These are phyloP conservation scores for Cladosporium phlei DNA, from an alignment of 2,329 filamentous ascomycete genomes.

Conservation along the genomic window DNA sequence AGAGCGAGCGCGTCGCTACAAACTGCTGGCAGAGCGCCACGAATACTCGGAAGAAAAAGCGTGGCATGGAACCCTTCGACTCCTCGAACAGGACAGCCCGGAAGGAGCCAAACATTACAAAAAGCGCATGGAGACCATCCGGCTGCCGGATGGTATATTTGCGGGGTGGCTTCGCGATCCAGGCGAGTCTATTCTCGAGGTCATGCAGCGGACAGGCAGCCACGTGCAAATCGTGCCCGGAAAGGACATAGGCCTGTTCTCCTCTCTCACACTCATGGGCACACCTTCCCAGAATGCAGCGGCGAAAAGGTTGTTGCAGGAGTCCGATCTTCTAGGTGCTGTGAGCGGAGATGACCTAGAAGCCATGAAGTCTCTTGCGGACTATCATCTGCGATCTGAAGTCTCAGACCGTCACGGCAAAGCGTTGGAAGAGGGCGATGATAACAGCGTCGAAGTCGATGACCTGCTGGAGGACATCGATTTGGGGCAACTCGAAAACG, in stretches of 20 bases:
- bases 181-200: slow-evolving; percentile 22
- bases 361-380: neutral
- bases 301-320: slow-evolving; percentile 18
- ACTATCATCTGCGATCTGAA: slow-evolving; percentile 4
- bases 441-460: neutral
- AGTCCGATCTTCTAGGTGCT: slow-evolving; percentile 12
- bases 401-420: too few species aligned
- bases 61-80: slow-evolving; percentile 17
- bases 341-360: slow-evolving; percentile 7
- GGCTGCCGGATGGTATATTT: slow-evolving; percentile 17
- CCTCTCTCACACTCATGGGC: slow-evolving; percentile 21
- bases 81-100: slow-evolving; percentile 19
- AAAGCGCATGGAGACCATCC: slow-evolving; percentile 21
- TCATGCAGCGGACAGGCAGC: slow-evolving; percentile 29
- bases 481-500: neutral
- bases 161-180: slow-evolving; percentile 15
- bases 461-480: neutral
- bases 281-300: slow-evolving; percentile 18
- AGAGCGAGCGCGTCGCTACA: neutral
- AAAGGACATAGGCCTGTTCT: slow-evolving; percentile 13
- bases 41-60: neutral
- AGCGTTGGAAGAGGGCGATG: neutral
- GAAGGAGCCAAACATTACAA: slow-evolving; percentile 11
- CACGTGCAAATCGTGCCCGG: slow-evolving; percentile 21
- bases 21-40: neutral